Evolutionary conservation across 2,329 filamentous ascomycete species (phyloP).

Genomic region (Cercospora sp.): DNA sequence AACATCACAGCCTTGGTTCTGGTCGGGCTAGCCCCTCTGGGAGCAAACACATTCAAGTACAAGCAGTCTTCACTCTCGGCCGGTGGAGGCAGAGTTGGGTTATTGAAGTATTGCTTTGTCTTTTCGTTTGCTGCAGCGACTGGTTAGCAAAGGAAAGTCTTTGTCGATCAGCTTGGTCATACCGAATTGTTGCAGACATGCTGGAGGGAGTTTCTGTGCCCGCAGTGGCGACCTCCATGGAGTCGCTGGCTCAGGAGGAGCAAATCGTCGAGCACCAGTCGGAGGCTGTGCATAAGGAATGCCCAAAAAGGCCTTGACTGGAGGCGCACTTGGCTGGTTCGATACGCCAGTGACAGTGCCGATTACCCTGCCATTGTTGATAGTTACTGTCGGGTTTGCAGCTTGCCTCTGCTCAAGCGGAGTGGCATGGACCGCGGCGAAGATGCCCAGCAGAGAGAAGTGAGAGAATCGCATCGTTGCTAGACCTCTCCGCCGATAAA

Average conservation of each 20-base stretch:
- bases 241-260: slow-evolving; percentile 21
- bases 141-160: neutral
- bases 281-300: slow-evolving; percentile 27
- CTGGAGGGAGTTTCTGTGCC: slow-evolving; percentile 21
- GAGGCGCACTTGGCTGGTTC: slow-evolving; percentile 23
- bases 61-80: slow-evolving; percentile 27
- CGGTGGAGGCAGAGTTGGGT: slow-evolving; percentile 19
- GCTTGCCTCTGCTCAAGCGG: slow-evolving; percentile 6
- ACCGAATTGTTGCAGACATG: slow-evolving; percentile 31
- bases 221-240: slow-evolving; percentile 17
- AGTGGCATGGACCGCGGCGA: neutral
- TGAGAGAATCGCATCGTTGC: slow-evolving; percentile 7
- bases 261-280: slow-evolving; percentile 23
- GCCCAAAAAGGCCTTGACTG: slow-evolving; percentile 26
- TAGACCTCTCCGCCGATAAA: neutral
- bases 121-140: slow-evolving; percentile 6
- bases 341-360: slow-evolving; percentile 25
- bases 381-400: slow-evolving; percentile 24
- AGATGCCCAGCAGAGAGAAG: neutral
- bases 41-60: slow-evolving; percentile 27
- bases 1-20: slow-evolving; percentile 26
- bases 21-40: slow-evolving; percentile 16
- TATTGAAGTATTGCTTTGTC: slow-evolving; percentile 23
- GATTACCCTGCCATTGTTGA: slow-evolving; percentile 23
- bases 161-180: neutral